Evolutionary conservation across 2,329 filamentous ascomycete genomes (phyloP).

Genomic region (Verticillium nubilum): DNA sequence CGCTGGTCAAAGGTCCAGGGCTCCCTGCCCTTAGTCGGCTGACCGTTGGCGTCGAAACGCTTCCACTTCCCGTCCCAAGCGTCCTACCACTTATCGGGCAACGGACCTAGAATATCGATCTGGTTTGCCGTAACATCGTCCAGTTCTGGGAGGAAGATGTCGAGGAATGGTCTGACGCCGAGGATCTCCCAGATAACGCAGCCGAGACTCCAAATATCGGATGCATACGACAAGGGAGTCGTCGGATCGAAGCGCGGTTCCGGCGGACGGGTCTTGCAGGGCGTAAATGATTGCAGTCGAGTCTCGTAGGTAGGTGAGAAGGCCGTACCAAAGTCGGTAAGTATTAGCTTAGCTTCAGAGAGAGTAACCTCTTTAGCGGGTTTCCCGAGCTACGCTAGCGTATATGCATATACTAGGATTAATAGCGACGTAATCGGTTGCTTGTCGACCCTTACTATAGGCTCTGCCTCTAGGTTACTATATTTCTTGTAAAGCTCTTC

Average conservation of each 20-base stretch:
- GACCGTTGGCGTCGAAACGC: constrained; percentile 1
- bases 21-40: neutral
- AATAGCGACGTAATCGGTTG: constrained; percentile 2
- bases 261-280: constrained; percentile 17
- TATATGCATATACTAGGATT: constrained; percentile 17
- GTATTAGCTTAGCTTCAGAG: neutral
- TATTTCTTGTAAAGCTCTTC: constrained; percentile 9
- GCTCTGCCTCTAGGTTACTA: constrained; percentile 7
- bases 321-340: constrained; percentile 24
- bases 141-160: constrained; percentile 13
- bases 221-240: constrained; percentile 20
- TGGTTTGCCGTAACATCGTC: constrained; percentile 23
- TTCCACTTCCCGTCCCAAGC: constrained; percentile 5
- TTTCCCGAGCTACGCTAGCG: constrained; percentile 23
- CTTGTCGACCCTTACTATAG: constrained; percentile 4
- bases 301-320: constrained; percentile 16
- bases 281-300: constrained; percentile 14
- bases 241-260: constrained; percentile 22
- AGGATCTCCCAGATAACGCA: constrained; percentile 24
- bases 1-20: constrained; percentile 20
- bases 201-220: constrained; percentile 27
- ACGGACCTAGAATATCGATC: constrained; percentile 22
- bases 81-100: constrained; percentile 7
- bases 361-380: constrained; percentile 19
- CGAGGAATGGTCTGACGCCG: constrained; percentile 19